Conservation (phyloP, 108 stramenopile species). For the Fistulifera pelliculosa region DNA sequence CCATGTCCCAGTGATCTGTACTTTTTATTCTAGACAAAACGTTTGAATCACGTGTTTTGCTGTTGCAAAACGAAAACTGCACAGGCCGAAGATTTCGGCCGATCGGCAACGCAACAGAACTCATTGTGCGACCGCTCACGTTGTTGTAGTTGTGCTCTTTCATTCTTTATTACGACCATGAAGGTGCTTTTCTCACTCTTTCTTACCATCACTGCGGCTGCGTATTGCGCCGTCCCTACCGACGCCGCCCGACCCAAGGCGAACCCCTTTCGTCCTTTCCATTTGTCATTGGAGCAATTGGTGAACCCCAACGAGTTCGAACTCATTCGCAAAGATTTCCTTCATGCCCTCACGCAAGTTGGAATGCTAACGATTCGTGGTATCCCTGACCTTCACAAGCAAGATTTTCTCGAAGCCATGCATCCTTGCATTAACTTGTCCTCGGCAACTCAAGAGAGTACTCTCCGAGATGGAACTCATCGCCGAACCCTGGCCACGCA, state of each 20-base stretch:
- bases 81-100: too few species aligned
- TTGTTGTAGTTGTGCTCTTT: not conserved
- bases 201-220: not conserved
- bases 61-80: too few species aligned
- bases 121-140: not conserved
- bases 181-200: not conserved
- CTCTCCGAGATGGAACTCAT: slow-evolving; percentile 25
- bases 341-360: not conserved
- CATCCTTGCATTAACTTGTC: not conserved
- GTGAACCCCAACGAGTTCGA: not conserved
- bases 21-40: too few species aligned
- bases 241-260: not conserved
- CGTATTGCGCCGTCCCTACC: not conserved
- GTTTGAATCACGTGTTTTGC: too few species aligned
- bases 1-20: too few species aligned
- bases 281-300: not conserved
- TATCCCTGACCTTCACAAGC: not conserved
- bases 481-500: slow-evolving; percentile 29
- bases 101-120: too few species aligned
- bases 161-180: not conserved
- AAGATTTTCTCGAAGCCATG: not conserved
- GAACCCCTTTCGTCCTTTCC: not conserved
- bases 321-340: not conserved
- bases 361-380: not conserved
- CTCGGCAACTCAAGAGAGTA: slow-evolving; percentile 2